Evolutionary conservation across 1,139 yeast genomes (phyloP).

Genomic region (Magnusiomyces clavatus): DNA sequence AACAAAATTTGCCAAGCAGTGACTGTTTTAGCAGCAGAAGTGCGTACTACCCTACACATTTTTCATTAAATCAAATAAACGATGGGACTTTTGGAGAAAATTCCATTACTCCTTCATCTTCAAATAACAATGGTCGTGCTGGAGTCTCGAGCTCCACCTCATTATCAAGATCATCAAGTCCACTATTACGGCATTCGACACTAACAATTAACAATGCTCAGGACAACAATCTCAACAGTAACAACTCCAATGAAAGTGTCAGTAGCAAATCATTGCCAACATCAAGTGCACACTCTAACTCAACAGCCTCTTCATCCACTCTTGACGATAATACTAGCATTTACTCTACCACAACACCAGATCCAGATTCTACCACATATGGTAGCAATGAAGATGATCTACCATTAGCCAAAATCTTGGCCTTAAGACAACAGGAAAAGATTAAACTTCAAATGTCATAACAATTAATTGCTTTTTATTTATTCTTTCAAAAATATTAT

Average conservation of each 20-base stretch:
- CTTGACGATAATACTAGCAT: not conserved
- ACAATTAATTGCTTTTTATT: not conserved
- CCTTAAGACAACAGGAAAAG: constrained; percentile 13
- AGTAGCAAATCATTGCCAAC: not conserved
- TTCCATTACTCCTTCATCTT: too few species aligned
- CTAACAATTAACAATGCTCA: not conserved
- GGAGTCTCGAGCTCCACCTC: not conserved
- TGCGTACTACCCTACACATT: not conserved
- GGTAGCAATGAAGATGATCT: constrained; percentile 12
- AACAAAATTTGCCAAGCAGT: not conserved
- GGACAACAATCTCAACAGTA: too few species aligned
- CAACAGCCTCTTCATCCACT: too few species aligned
- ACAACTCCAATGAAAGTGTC: not conserved
- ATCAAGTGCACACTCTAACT: too few species aligned
- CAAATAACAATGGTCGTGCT: not conserved
- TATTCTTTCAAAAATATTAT: not conserved
- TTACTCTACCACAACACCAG: not conserved
- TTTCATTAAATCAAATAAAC: not conserved
- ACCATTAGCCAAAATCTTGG: constrained; percentile 14
- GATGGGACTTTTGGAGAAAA: too few species aligned
- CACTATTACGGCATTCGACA: not conserved
- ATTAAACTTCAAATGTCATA: constrained; percentile 8
- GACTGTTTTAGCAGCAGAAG: too few species aligned
- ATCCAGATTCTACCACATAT: not conserved
- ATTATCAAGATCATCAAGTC: not conserved